Conservation (phyloP, 2,329 filamentous ascomycete genomes). For the Epichloe gansuensis region DNA sequence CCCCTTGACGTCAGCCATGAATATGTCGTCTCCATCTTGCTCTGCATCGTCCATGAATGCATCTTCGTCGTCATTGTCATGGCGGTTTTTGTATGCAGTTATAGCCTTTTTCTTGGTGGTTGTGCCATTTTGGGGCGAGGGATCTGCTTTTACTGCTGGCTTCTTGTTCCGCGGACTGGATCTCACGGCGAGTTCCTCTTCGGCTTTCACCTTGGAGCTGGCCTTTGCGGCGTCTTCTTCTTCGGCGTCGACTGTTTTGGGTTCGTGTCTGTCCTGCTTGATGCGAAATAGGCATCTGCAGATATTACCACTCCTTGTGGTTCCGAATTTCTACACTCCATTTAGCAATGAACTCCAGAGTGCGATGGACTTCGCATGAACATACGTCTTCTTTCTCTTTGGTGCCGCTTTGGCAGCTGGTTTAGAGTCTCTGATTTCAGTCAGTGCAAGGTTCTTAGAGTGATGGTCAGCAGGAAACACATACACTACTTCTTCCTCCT, state of each 20-base stretch:
- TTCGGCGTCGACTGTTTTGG: constrained; percentile 24
- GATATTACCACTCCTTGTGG: constrained; percentile 39
- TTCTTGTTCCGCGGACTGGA: constrained; percentile 40
- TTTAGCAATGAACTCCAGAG: not conserved
- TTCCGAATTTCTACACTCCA: constrained; percentile 24
- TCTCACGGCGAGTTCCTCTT: constrained; percentile 34
- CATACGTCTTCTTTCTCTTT: constrained; percentile 45
- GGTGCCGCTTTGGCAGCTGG: constrained; percentile 34
- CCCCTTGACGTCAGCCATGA: constrained; percentile 58
- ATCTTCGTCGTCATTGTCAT: constrained; percentile 35
- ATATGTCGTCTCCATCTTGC: constrained; percentile 67
- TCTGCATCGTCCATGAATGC: constrained; percentile 56
- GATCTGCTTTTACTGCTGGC: constrained; percentile 18
- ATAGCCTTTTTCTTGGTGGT: constrained; percentile 30
- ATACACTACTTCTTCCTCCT: constrained; percentile 50
- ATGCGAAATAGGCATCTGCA: constrained; percentile 46
- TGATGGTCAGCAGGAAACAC: not conserved
- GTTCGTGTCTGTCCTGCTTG: constrained; percentile 27
- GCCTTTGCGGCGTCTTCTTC: constrained; percentile 24
- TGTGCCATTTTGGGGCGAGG: constrained; percentile 17
- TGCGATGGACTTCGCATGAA: not conserved
- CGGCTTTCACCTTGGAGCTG: constrained; percentile 24
- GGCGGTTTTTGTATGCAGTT: constrained; percentile 28
- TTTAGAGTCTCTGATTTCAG: constrained; percentile 35
- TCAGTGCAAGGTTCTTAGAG: not conserved